Conservation (phyloP, 768 basidiomycete genomes). For the Baorangia bicolor region DNA sequence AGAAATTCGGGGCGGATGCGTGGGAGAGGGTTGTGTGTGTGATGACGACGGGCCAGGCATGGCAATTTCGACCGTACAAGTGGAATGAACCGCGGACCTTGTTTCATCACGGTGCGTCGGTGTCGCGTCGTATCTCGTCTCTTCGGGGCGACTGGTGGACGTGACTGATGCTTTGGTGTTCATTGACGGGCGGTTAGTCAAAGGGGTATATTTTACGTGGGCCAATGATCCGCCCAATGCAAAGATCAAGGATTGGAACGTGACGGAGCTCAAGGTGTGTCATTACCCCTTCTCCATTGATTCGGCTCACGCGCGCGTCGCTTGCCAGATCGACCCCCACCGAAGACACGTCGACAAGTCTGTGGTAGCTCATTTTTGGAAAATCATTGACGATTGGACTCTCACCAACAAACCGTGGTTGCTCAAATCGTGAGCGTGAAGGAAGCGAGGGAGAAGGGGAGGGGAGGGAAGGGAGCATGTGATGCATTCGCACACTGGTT, state of each 20-base stretch:
- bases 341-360: conserved; percentile 93
- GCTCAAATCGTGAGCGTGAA: conserved; percentile 41
- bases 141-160: no score
- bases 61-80: conserved; percentile 97
- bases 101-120: conserved; percentile 86
- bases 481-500: not conserved
- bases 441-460: not conserved
- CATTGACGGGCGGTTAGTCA: conserved; percentile 53
- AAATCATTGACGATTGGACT: conserved; percentile 85
- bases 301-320: not conserved
- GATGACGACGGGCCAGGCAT: conserved; percentile 96
- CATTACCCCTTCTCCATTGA: fast-evolving
- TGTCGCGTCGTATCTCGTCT: conserved; percentile 44
- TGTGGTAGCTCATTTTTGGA: conserved; percentile 95
- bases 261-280: conserved; percentile 84
- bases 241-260: conserved; percentile 96
- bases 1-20: conserved; percentile 82
- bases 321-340: conserved; percentile 77
- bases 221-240: conserved; percentile 86
- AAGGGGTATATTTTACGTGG: conserved; percentile 95
- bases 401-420: conserved; percentile 76
- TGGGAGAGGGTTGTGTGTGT: conserved; percentile 99
- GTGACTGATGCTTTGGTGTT: not conserved
- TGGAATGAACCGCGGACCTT: conserved; percentile 92
- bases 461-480: not conserved